Evolutionary conservation across 352 stramenopile genomes (phyloP), one percentile per base, ranked within the genome.

Genomic region (Albugo laibachii): DNA sequence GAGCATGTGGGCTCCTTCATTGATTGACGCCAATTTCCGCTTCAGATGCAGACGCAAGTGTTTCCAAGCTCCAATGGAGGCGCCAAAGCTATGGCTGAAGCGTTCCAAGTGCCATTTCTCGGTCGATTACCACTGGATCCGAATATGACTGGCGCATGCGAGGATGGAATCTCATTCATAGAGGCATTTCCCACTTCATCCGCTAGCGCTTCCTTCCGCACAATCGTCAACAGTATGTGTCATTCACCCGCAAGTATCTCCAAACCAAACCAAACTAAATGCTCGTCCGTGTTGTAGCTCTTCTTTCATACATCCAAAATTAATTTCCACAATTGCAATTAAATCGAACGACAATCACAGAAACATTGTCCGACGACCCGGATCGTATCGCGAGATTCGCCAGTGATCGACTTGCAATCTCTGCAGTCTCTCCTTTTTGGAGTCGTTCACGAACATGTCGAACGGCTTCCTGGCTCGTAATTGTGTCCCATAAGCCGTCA

Each of bases 61-160:
- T 46, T 50, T 38, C 27, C 45, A 8, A 43, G 38, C 20, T 70
- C 80, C 12, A 72, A 74, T 16, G 72, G 66, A 13, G 93, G 92
- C 18, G 85, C 92, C 0, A 72, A 93, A 46, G 83, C 71, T 16
- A 99, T 99, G 95, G 93, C 94, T 10, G 80, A 91, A 42, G 68
- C 83, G 48, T 98, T 98, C 54, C 70, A 83, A 31, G 89, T 99
- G 21, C 94, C 94, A 12, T 98, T 98, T 59, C 81, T 99, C 10
- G 95, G 95, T 48, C 76, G 77, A 31, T 52, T 99, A 41, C 95
- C 95, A 1, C 66, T 99, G 18, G 95, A 99, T 67, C 82, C 94
- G 34, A 96, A 97, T 54, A 82, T 99, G 55, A 93, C 96, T 13
- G 69, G 85, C 47, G 73, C 91, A 0, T 98, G 94, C 64, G 96